Evolutionary conservation across 2,329 filamentous ascomycete genomes (phyloP).

Genomic region (Coniella vitis): DNA sequence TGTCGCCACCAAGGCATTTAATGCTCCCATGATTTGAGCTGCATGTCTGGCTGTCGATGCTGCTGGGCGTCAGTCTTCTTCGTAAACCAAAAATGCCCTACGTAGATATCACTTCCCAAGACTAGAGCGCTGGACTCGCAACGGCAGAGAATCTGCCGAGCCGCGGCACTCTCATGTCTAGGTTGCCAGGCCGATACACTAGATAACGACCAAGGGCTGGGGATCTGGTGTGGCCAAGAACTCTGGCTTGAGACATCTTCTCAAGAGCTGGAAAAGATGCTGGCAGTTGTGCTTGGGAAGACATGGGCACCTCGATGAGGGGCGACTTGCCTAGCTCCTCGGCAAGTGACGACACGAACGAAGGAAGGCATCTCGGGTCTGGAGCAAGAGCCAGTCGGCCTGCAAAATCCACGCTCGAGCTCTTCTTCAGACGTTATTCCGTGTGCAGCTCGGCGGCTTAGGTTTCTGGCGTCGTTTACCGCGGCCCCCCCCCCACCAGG

Average conservation of each 20-base stretch:
- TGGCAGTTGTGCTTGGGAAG: background rate
- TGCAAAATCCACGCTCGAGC: background rate
- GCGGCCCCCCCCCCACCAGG: no score
- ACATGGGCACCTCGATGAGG: background rate
- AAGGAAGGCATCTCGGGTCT: background rate
- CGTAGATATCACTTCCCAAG: conserved; percentile 15
- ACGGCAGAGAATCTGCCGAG: conserved; percentile 3
- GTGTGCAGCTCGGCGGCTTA: background rate
- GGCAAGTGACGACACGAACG: background rate
- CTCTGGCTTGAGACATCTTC: background rate
- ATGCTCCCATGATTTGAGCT: conserved; percentile 2
- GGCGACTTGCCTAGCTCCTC: background rate
- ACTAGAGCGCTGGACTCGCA: background rate
- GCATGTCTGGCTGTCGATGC: conserved; percentile 1
- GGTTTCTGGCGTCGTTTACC: no score
- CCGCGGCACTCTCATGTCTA: background rate
- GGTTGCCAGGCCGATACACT: background rate
- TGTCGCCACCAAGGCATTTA: background rate
- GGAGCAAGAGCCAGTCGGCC: background rate
- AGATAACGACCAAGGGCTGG: background rate
- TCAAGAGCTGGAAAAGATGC: background rate
- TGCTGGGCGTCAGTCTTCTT: conserved; percentile 1
- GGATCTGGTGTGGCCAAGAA: background rate
- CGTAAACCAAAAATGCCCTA: conserved; percentile 15
- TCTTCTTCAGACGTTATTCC: background rate